Conservation (phyloP, 2,329 filamentous ascomycete genomes). For the Byssoonygena ceratinophila region DNA sequence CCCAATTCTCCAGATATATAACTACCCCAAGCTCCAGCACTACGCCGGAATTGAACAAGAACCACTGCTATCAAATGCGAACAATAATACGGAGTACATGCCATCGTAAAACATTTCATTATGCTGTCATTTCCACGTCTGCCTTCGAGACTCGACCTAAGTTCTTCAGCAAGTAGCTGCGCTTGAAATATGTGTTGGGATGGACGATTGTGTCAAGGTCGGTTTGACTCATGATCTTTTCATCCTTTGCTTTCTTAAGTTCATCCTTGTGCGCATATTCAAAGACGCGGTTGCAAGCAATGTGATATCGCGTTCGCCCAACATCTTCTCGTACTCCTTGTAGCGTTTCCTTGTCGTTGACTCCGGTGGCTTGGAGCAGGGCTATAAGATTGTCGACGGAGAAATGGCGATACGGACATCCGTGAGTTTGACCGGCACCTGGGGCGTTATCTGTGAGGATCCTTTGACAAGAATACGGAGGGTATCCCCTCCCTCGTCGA, state of each 20-base stretch:
- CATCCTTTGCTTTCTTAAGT: slow-evolving; percentile 65
- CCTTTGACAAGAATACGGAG: slow-evolving; percentile 88
- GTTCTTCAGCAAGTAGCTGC: slow-evolving; percentile 81
- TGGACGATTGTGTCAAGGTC: slow-evolving; percentile 93
- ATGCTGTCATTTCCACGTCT: slow-evolving; percentile 46
- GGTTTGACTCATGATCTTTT: slow-evolving; percentile 57
- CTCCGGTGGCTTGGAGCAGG: slow-evolving; percentile 66
- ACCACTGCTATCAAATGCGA: neutral
- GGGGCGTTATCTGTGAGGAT: slow-evolving; percentile 83
- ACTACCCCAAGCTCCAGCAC: neutral
- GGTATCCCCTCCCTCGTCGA: slow-evolving; percentile 74
- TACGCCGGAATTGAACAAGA: neutral
- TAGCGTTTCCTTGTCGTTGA: slow-evolving; percentile 65
- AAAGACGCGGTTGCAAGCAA: slow-evolving; percentile 94
- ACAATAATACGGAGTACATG: neutral
- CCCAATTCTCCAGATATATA: neutral
- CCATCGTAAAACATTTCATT: slow-evolving; percentile 10
- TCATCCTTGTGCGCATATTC: slow-evolving; percentile 73
- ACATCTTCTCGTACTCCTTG: slow-evolving; percentile 81
- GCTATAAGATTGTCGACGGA: slow-evolving; percentile 71
- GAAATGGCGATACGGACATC: slow-evolving; percentile 95
- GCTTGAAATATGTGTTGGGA: slow-evolving; percentile 96
- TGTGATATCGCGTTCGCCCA: slow-evolving; percentile 76
- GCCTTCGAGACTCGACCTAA: slow-evolving; percentile 46
- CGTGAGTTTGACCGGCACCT: slow-evolving; percentile 77